Evolutionary conservation across 345 rosid species (phyloP).

Genomic region (Citropsis articulata): DNA sequence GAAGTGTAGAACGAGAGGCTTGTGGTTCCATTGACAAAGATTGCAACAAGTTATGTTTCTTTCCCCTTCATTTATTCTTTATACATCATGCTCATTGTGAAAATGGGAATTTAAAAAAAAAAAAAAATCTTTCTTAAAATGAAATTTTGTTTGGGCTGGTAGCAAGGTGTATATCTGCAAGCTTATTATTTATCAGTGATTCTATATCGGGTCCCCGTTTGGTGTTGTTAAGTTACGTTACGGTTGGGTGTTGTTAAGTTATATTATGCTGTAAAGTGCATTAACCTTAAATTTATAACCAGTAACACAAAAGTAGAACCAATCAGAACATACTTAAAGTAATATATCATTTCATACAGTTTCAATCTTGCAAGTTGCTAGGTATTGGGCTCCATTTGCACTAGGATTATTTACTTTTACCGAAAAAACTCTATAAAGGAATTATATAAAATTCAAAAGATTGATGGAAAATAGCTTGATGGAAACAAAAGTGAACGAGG

Average conservation of each 20-base stretch:
- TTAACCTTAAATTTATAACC: too few relatives aligned
- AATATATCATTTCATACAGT: too few relatives aligned
- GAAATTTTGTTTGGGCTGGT: neutral
- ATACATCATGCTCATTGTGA: neutral
- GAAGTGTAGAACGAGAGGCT: neutral
- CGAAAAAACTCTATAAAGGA: neutral
- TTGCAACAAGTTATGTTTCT: neutral
- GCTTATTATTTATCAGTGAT: too few relatives aligned
- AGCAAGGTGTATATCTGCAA: too few relatives aligned
- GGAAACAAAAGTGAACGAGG: neutral
- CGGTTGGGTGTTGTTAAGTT: too few relatives aligned
- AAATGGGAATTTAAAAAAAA: neutral
- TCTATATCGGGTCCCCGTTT: too few relatives aligned
- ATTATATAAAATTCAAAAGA: neutral
- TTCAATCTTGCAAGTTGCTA: neutral
- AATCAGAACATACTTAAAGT: too few relatives aligned
- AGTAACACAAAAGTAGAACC: too few relatives aligned
- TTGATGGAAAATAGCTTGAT: neutral
- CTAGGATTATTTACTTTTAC: neutral
- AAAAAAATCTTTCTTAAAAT: neutral
- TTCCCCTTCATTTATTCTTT: neutral
- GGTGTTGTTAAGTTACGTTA: too few relatives aligned
- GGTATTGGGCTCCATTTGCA: neutral
- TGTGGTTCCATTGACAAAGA: neutral
- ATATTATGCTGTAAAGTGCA: too few relatives aligned